phyloP scores from a whole-genome alignment of 257 asterid species.

The Nicotiana sylvestris region DNA sequence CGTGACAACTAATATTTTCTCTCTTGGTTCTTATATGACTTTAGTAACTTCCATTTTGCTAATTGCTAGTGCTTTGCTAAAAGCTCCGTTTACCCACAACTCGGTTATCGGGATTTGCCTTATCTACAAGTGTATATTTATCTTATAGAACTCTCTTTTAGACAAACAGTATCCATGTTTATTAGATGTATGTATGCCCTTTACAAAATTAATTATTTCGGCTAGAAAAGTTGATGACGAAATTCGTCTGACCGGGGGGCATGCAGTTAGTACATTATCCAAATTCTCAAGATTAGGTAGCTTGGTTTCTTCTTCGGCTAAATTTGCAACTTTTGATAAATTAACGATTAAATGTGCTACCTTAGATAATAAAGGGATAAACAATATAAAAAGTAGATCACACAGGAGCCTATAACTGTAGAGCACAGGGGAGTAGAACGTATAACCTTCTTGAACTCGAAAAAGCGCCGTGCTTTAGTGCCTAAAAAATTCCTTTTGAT shows the following conservation, averaged over 20 bases:
- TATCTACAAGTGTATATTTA: neutral
- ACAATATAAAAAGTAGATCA: neutral
- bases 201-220: neutral
- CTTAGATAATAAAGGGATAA: neutral
- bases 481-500: too few relatives aligned
- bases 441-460: too few relatives aligned
- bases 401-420: too few relatives aligned
- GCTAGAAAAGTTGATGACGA: neutral
- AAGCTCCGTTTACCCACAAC: too few relatives aligned
- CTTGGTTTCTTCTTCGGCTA: neutral
- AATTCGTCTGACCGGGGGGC: too few relatives aligned
- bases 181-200: neutral
- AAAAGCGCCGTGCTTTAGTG: too few relatives aligned
- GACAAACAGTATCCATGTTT: neutral
- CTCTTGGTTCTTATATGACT: neutral
- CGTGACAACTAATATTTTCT: too few relatives aligned
- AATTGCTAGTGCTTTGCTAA: too few relatives aligned
- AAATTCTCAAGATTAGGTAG: neutral
- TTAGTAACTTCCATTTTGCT: too few relatives aligned
- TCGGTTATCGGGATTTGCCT: neutral
- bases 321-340: neutral
- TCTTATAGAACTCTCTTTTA: too few relatives aligned
- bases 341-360: neutral
- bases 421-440: neutral
- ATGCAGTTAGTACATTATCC: neutral